Evolutionary conservation across 257 asterid genomes (phyloP).

Genomic region (Eustoma russellianum): DNA sequence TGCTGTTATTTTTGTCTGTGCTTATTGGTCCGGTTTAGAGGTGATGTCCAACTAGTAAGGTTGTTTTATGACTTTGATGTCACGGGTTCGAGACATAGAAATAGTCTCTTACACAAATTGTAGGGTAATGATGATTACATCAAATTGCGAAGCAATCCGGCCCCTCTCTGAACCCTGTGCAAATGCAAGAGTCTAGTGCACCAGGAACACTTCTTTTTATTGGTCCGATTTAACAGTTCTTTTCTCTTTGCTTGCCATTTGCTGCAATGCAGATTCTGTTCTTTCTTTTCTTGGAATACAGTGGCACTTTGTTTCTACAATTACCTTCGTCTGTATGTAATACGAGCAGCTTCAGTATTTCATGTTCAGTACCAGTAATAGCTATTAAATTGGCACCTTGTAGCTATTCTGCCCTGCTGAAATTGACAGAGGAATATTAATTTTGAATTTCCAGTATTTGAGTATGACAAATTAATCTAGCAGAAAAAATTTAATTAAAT

Average conservation of each 20-base stretch:
- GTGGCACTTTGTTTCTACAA: constrained; percentile 5
- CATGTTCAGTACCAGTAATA: not conserved
- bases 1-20: constrained; percentile 22
- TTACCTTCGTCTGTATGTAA: not conserved
- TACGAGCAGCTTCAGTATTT: not conserved
- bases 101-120: no score
- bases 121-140: no score
- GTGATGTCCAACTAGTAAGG: no score
- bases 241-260: constrained; percentile 16
- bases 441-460: no score
- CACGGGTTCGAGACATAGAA: no score
- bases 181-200: no score
- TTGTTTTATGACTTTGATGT: no score
- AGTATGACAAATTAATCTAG: no score
- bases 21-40: constrained; percentile 18
- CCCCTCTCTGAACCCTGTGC: no score
- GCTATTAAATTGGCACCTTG: not conserved
- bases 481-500: no score
- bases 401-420: not conserved
- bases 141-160: no score
- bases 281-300: constrained; percentile 16
- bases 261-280: constrained; percentile 2
- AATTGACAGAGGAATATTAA: not conserved
- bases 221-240: constrained; percentile 21
- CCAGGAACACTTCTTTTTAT: no score